Base-by-base conservation (phyloP, 1,139 yeast genomes). In the Meyerozyma athensensis region DNA sequence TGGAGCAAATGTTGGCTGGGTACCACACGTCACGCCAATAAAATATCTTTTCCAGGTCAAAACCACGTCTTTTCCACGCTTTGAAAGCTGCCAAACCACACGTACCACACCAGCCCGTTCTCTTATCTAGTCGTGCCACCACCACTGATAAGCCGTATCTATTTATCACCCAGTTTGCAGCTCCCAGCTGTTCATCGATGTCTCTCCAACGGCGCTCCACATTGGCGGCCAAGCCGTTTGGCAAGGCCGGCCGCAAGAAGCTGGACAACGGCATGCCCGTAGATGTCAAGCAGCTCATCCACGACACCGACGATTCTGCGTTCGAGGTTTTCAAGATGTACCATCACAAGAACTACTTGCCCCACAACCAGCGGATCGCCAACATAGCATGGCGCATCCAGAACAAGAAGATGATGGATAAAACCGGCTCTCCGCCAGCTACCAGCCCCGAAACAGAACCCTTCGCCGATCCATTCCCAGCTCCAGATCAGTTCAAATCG, bases 311-410 rank as follows among this genome's bases (percentile, higher is more conserved):
- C 44, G 59, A 66, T 48, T 46, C 62, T 16, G 58, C 70, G 19
- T 47, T 66, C 36, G 53, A 60, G 34, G 59, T 67, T 30, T 63
- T 51, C 49, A 63, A 65, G 46, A 68, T 69, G 74, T 70, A 70
- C 47, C 66, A 60, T 46, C 60, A 63, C 42, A 70, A 69, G 50
- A 52, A 51, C 39, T 68, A 65, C 45, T 52, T 70, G 39, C 76
- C 76, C 9, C 70, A 70, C 48, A 64, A 64, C 48, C 61, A 65
- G 43, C 53, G 76, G 35, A 68, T 70, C 19, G 58, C 68, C 32
- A 70, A 70, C 49, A 60, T 70, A 19, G 75, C 76, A 6, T 69
- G 74, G 74, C 53, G 76, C 41, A 68, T 70, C 39, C 73, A 69
- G 38, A 68, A 66, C 48, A 54, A 53, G 33, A 68, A 69, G 46